Evolutionary conservation across 2,329 filamentous ascomycete species (phyloP).

Genomic region (Colletotrichum godetiae): DNA sequence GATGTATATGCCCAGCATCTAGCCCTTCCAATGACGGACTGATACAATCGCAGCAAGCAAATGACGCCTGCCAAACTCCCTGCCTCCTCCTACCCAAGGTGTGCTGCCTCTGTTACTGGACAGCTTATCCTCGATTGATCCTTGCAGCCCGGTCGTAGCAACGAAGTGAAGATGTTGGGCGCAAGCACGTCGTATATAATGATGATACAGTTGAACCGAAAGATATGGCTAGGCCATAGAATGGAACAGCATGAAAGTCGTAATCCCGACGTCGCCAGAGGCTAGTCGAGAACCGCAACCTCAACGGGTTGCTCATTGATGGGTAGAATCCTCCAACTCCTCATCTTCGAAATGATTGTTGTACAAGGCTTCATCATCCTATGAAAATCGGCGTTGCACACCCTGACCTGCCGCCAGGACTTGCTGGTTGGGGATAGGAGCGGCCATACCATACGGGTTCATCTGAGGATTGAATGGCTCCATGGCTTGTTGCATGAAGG

Average conservation of each 20-base stretch:
- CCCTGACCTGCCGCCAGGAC: slow-evolving; percentile 66
- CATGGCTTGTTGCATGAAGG: slow-evolving; percentile 67
- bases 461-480: slow-evolving; percentile 67
- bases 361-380: slow-evolving; percentile 42
- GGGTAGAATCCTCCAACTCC: not conserved
- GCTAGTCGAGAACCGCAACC: not conserved
- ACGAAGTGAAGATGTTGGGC: slow-evolving; percentile 14
- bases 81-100: slow-evolving; percentile 2
- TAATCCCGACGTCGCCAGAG: not conserved
- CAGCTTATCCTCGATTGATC: slow-evolving; percentile 13
- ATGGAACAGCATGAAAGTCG: not conserved
- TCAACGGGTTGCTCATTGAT: not conserved
- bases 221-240: not conserved
- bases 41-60: slow-evolving; percentile 26
- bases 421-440: slow-evolving; percentile 61
- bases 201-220: slow-evolving; percentile 29
- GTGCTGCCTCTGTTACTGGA: slow-evolving; percentile 17
- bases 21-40: slow-evolving; percentile 27
- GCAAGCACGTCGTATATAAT: slow-evolving; percentile 25
- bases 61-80: slow-evolving; percentile 29
- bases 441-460: slow-evolving; percentile 70
- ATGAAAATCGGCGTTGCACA: slow-evolving; percentile 68
- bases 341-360: not conserved
- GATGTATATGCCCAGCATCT: slow-evolving; percentile 54
- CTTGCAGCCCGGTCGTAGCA: not conserved